phyloP scores from a whole-genome alignment of 345 rosid genomes.

The Acer campestre region DNA sequence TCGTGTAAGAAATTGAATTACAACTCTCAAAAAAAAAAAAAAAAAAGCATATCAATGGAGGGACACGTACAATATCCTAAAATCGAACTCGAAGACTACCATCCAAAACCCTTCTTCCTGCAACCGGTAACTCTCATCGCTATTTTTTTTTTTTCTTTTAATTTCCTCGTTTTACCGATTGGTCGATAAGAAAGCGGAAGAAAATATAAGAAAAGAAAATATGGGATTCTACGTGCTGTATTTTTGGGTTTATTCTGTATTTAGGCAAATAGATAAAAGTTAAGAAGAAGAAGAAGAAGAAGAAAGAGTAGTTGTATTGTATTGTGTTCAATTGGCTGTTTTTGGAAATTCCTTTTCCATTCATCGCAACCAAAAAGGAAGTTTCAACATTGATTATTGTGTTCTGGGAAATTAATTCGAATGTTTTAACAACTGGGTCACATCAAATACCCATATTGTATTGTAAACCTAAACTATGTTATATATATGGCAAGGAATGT shows the following conservation, averaged over 20 bases:
- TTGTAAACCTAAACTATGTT: neutral
- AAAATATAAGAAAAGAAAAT: slow-evolving; percentile 1
- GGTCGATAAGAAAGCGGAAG: slow-evolving; percentile 13
- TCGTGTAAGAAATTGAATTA: no score
- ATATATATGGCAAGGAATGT: no score
- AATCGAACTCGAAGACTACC: slow-evolving; percentile 22
- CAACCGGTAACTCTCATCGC: slow-evolving; percentile 8
- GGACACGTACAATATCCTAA: slow-evolving; percentile 24
- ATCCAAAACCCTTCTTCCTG: slow-evolving; percentile 12
- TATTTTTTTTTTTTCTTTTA: neutral
- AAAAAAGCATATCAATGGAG: slow-evolving; percentile 15
- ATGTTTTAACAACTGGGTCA: neutral
- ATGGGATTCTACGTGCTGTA: neutral
- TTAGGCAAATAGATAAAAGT: neutral
- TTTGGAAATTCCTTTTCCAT: neutral
- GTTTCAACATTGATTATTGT: neutral
- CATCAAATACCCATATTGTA: neutral
- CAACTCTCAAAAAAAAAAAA: neutral
- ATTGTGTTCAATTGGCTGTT: neutral
- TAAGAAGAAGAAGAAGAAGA: no score
- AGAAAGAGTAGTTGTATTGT: neutral
- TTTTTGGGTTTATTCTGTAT: neutral
- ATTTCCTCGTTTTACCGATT: slow-evolving; percentile 8
- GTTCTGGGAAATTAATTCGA: neutral
- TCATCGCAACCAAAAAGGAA: neutral